Evolutionary conservation across 768 basidiomycete species (phyloP).

Genomic region (Lentinula lateritia): DNA sequence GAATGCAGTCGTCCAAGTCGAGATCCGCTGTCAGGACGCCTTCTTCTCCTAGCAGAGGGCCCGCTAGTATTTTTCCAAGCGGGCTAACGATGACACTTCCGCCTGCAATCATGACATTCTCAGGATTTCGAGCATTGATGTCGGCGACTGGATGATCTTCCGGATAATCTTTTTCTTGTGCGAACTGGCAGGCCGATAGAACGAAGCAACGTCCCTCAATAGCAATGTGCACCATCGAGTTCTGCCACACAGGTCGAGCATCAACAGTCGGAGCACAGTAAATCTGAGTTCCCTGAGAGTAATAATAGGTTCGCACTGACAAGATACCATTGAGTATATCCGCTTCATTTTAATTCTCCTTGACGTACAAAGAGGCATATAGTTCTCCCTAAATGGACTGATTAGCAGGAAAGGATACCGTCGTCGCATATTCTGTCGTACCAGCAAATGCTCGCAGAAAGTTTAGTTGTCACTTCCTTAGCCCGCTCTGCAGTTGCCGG

Average conservation of each 20-base stretch:
- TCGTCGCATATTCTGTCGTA: constrained; percentile 17
- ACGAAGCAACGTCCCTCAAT: constrained; percentile 69
- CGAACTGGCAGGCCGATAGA: constrained; percentile 56
- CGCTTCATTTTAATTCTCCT: background rate
- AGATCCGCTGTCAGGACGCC: constrained; percentile 52
- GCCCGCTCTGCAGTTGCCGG: constrained; percentile 12
- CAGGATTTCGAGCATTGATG: constrained; percentile 27
- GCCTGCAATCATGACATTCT: constrained; percentile 55
- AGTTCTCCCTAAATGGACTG: constrained; percentile 50
- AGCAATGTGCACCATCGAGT: constrained; percentile 58
- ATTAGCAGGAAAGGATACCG: background rate
- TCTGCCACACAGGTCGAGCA: constrained; percentile 47
- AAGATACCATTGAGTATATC: background rate
- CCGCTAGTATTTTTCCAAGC: constrained; percentile 51
- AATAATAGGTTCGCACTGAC: constrained; percentile 54
- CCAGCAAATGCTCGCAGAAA: constrained; percentile 59
- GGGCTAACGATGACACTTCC: constrained; percentile 59
- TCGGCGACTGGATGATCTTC: constrained; percentile 38
- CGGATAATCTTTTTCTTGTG: constrained; percentile 50
- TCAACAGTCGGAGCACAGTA: constrained; percentile 69
- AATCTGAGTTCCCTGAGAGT: constrained; percentile 51
- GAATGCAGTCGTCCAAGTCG: constrained; percentile 49
- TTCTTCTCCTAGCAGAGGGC: constrained; percentile 48
- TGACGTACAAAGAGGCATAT: constrained; percentile 55
- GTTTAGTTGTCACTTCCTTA: constrained; percentile 30